A percentile compares a stretch with the other conserved stretches of the same genome.
Evolutionary conservation across 2,329 filamentous ascomycete genomes (phyloP).

Genomic region (Aspergillus arachidicola): DNA sequence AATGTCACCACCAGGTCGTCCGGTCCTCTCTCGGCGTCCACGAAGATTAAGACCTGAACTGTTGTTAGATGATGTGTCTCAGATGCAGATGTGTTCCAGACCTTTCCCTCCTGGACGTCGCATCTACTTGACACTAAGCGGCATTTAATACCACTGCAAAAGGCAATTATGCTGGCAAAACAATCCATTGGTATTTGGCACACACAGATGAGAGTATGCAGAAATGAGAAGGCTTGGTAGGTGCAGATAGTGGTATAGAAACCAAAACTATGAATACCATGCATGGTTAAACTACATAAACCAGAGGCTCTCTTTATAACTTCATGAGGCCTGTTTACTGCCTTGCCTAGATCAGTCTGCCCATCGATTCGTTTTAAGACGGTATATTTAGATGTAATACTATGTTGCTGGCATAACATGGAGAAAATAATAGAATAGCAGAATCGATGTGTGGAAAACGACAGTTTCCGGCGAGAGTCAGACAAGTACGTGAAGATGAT

Average conservation of each 20-base stretch:
- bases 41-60: slow-evolving; percentile 1
- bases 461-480: too few relatives aligned
- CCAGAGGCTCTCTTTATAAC: neutral
- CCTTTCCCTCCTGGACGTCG: neutral
- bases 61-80: neutral
- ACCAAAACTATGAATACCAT: neutral
- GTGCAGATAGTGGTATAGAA: neutral
- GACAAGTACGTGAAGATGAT: too few relatives aligned
- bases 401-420: too few relatives aligned
- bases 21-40: neutral
- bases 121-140: neutral
- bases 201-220: neutral
- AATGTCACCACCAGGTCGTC: neutral
- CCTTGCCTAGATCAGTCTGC: neutral
- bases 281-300: neutral
- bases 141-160: neutral
- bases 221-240: neutral
- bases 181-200: neutral
- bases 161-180: neutral
- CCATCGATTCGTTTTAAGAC: too few relatives aligned
- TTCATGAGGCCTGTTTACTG: neutral
- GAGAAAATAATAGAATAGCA: too few relatives aligned
- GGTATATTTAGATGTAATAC: too few relatives aligned
- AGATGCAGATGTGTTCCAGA: neutral
- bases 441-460: too few relatives aligned